These are phyloP conservation scores for Byssoonygena ceratinophila DNA, from an alignment of 2,329 filamentous ascomycete genomes.

Conservation along the genomic window DNA sequence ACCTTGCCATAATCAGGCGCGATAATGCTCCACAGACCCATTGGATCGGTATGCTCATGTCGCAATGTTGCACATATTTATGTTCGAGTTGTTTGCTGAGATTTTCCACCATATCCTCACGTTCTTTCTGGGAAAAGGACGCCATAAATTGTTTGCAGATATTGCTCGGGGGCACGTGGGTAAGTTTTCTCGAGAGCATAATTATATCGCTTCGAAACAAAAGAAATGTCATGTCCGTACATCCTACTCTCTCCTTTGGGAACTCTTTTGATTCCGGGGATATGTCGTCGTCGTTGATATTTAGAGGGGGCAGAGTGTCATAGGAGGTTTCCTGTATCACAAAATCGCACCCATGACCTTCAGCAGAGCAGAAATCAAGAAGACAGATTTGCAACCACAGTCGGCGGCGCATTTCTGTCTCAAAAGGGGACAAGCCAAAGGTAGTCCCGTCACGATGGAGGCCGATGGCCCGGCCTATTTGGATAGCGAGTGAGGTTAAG, in stretches of 20 bases:
- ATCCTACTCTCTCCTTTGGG: slow-evolving; percentile 41
- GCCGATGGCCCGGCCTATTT: slow-evolving; percentile 38
- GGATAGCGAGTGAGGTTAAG: slow-evolving; percentile 34
- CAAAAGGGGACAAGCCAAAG: slow-evolving; percentile 40
- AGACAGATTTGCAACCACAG: slow-evolving; percentile 43
- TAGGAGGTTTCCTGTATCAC: slow-evolving; percentile 36
- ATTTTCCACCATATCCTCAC: slow-evolving; percentile 41
- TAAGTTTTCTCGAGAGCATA: slow-evolving; percentile 32
- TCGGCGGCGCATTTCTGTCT: slow-evolving; percentile 44
- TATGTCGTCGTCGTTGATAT: slow-evolving; percentile 45
- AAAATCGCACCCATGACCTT: slow-evolving; percentile 42
- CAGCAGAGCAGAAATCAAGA: slow-evolving; percentile 40
- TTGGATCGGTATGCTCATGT: slow-evolving; percentile 46
- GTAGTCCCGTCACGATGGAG: slow-evolving; percentile 43
- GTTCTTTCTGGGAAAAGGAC: slow-evolving; percentile 25
- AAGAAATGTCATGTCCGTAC: slow-evolving; percentile 45
- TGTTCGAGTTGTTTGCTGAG: slow-evolving; percentile 46
- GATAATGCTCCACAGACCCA: slow-evolving; percentile 60
- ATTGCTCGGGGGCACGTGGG: slow-evolving; percentile 27
- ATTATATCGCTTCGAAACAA: slow-evolving; percentile 47
- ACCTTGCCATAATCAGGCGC: slow-evolving; percentile 63
- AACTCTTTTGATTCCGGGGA: slow-evolving; percentile 39
- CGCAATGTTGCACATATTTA: slow-evolving; percentile 45
- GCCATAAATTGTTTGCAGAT: slow-evolving; percentile 17
- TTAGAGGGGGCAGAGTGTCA: slow-evolving; percentile 41